Percentiles rank a stretch among this genome's conserved stretches.
These are phyloP conservation scores for Urostyla sp. DNA, from an alignment of 73 alveolate species.

Conservation along the genomic window DNA sequence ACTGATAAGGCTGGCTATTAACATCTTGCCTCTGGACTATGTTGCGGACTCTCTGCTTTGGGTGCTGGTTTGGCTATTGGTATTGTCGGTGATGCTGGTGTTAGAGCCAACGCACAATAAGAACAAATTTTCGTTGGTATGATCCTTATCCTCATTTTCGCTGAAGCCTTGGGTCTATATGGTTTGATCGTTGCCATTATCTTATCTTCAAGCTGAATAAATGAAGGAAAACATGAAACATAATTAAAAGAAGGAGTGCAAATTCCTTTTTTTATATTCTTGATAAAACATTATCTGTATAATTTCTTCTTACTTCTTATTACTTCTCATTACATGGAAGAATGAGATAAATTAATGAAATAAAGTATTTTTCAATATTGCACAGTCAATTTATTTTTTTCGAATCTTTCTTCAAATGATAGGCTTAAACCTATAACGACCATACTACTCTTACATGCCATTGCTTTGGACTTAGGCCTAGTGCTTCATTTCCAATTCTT, in stretches of 20 bases:
- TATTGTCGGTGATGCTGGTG: constrained; percentile 99
- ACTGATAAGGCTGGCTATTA: constrained; percentile 91
- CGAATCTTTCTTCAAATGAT: neutral
- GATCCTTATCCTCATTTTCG: constrained; percentile 96
- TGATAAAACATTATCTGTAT: too few relatives aligned
- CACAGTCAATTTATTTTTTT: too few relatives aligned
- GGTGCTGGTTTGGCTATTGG: constrained; percentile 99
- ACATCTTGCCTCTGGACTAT: constrained; percentile 96
- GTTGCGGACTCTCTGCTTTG: constrained; percentile 97
- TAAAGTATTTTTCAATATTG: too few relatives aligned
- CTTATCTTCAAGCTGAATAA: too few relatives aligned
- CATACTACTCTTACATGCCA: constrained; percentile 13
- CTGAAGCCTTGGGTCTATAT: constrained; percentile 98
- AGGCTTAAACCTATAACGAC: constrained; percentile 48
- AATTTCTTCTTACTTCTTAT: too few relatives aligned
- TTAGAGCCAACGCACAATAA: constrained; percentile 98
- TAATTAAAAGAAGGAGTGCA: too few relatives aligned
- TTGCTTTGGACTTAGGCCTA: constrained; percentile 3
- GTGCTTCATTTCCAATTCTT: constrained; percentile 48
- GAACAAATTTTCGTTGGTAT: constrained; percentile 98
- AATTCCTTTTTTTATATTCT: too few relatives aligned
- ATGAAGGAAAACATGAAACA: too few relatives aligned
- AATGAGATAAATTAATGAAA: too few relatives aligned
- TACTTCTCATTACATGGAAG: too few relatives aligned
- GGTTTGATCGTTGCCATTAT: constrained; percentile 96